Evolutionary conservation across 2,329 filamentous ascomycete genomes (phyloP).

Genomic region (Coniochaeta hoffmannii): DNA sequence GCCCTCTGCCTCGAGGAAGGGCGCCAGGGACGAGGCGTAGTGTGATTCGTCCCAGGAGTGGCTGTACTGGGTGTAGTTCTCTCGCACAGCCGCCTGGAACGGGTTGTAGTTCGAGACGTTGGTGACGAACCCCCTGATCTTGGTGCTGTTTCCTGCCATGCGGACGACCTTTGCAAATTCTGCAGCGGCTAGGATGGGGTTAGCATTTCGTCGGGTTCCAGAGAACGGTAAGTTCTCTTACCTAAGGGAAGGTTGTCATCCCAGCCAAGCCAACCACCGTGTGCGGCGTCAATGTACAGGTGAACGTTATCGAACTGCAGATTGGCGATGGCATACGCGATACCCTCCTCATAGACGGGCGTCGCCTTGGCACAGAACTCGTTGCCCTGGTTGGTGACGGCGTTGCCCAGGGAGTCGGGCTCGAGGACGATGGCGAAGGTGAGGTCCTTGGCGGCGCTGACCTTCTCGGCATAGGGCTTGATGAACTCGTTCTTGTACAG

Average conservation of each 20-base stretch:
- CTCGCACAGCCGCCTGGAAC: constrained; percentile 28
- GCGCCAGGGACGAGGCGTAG: constrained; percentile 30
- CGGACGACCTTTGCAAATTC: constrained; percentile 30
- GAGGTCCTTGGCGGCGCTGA: constrained; percentile 27
- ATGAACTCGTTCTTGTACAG: constrained; percentile 33
- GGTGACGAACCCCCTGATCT: constrained; percentile 33
- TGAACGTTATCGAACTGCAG: constrained; percentile 29
- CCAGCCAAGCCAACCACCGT: constrained; percentile 37
- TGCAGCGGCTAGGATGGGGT: constrained; percentile 21
- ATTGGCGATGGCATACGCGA: constrained; percentile 31
- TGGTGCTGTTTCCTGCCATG: constrained; percentile 20
- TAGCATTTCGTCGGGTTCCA: neutral
- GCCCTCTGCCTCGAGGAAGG: constrained; percentile 27
- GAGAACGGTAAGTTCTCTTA: constrained; percentile 10
- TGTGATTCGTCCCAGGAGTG: constrained; percentile 31
- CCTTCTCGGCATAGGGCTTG: constrained; percentile 28
- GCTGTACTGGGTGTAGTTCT: constrained; percentile 32
- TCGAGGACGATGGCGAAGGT: constrained; percentile 35
- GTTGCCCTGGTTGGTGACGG: constrained; percentile 30
- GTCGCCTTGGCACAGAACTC: constrained; percentile 28
- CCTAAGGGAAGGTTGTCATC: constrained; percentile 27
- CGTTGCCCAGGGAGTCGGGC: constrained; percentile 35
- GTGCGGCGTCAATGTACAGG: constrained; percentile 33
- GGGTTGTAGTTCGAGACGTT: constrained; percentile 38
- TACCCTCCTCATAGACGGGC: constrained; percentile 30